These are phyloP conservation scores for Cladosporium sp. DNA, from an alignment of 2,329 filamentous ascomycete genomes.

Conservation along the genomic window DNA sequence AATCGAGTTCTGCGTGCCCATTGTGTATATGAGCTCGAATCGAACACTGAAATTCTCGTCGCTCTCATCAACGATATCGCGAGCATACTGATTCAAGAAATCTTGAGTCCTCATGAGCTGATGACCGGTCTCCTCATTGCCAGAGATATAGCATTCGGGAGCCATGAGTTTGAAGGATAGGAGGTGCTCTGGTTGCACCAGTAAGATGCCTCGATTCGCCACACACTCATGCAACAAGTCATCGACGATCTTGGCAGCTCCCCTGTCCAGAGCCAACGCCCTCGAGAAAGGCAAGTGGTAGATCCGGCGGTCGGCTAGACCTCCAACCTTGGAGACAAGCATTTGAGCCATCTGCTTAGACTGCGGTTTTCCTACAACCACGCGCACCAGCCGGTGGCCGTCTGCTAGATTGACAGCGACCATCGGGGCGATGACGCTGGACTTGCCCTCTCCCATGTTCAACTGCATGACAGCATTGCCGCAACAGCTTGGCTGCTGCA, in stretches of 20 bases:
- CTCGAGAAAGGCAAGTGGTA: slow-evolving; percentile 55
- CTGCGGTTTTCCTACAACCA: slow-evolving; percentile 53
- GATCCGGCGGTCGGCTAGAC: slow-evolving; percentile 48
- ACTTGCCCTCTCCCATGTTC: slow-evolving; percentile 68
- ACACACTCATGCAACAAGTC: slow-evolving; percentile 39
- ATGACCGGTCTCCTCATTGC: slow-evolving; percentile 35
- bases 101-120: slow-evolving; percentile 47
- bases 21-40: slow-evolving; percentile 42
- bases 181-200: slow-evolving; percentile 58
- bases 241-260: slow-evolving; percentile 30
- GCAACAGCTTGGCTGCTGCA: slow-evolving; percentile 47
- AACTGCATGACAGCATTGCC: slow-evolving; percentile 56
- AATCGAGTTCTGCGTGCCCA: slow-evolving; percentile 34
- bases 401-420: slow-evolving; percentile 43
- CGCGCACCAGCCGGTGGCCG: slow-evolving; percentile 41
- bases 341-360: slow-evolving; percentile 53
- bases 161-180: slow-evolving; percentile 60
- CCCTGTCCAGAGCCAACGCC: slow-evolving; percentile 34
- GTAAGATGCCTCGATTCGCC: slow-evolving; percentile 46
- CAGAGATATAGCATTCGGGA: slow-evolving; percentile 50
- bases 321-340: slow-evolving; percentile 50
- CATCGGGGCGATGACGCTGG: slow-evolving; percentile 62
- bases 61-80: slow-evolving; percentile 61
- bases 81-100: slow-evolving; percentile 44
- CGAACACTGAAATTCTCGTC: slow-evolving; percentile 37